phyloP scores from a whole-genome alignment of 1,139 yeast genomes.

The Schwanniomyces etchellsii region DNA sequence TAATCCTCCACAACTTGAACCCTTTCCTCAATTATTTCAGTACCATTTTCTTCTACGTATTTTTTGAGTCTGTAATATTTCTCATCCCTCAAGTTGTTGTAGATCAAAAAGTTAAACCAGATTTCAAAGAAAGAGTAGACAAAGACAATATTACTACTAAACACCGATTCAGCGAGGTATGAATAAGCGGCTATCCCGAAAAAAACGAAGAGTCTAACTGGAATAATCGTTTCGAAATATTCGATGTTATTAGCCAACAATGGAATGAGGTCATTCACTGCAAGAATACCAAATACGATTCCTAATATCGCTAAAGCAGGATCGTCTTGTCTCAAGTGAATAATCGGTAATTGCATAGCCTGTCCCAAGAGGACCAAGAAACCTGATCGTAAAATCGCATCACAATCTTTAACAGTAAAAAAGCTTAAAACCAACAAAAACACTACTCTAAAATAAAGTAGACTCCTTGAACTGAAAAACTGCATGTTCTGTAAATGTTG shows the following conservation, averaged over 20 bases:
- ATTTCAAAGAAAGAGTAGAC: slow-evolving; percentile 61
- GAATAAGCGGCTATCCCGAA: slow-evolving; percentile 47
- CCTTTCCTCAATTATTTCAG: slow-evolving; percentile 25
- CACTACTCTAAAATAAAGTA: slow-evolving; percentile 44
- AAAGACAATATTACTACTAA: slow-evolving; percentile 61
- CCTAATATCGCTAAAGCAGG: slow-evolving; percentile 51
- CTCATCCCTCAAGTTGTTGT: slow-evolving; percentile 62
- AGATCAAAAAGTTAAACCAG: slow-evolving; percentile 65
- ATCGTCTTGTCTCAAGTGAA: slow-evolving; percentile 36
- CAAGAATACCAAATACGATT: slow-evolving; percentile 36
- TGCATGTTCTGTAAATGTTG: too few species aligned
- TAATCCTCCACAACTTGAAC: slow-evolving; percentile 15
- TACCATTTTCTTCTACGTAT: slow-evolving; percentile 32
- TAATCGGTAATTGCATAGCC: slow-evolving; percentile 49
- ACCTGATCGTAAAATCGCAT: slow-evolving; percentile 32
- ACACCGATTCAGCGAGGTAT: slow-evolving; percentile 33
- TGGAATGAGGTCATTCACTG: slow-evolving; percentile 54
- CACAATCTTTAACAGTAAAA: slow-evolving; percentile 56
- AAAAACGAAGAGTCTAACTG: slow-evolving; percentile 54
- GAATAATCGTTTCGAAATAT: slow-evolving; percentile 65
- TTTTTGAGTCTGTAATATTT: slow-evolving; percentile 38
- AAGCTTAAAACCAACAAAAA: slow-evolving; percentile 45
- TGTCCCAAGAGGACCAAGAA: slow-evolving; percentile 52
- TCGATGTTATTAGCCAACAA: slow-evolving; percentile 47
- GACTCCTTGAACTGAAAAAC: slow-evolving; percentile 46